phyloP scores from a whole-genome alignment of 2,329 filamentous ascomycete species.

The Proliferodiscus dingleyae region DNA sequence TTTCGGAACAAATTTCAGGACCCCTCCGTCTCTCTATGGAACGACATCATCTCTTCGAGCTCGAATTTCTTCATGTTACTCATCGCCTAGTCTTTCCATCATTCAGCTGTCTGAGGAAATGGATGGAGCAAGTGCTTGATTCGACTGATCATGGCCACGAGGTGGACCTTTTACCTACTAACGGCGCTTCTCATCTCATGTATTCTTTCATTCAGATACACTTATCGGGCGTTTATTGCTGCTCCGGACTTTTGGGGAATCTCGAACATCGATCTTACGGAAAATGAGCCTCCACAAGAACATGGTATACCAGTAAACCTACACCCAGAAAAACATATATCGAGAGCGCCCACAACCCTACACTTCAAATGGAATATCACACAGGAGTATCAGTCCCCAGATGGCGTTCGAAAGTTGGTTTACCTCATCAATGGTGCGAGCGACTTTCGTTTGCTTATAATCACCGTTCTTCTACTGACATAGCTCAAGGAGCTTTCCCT shows the following conservation, averaged over 20 bases:
- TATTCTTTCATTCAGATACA: background rate
- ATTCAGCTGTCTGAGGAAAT: background rate
- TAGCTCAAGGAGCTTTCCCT: constrained; percentile 17
- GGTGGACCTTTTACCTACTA: background rate
- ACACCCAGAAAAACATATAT: constrained; percentile 38
- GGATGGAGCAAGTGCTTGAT: constrained; percentile 1
- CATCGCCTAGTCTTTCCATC: no score
- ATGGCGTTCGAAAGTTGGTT: constrained; percentile 43
- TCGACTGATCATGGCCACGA: background rate
- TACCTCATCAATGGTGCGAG: constrained; percentile 43
- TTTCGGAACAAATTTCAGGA: no score
- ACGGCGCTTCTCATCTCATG: background rate
- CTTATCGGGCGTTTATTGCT: no score
- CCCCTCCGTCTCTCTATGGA: no score
- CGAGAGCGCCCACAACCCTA: constrained; percentile 31
- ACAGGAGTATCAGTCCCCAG: constrained; percentile 34
- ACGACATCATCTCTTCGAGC: no score
- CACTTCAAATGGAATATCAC: constrained; percentile 38
- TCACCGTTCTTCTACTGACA: no score
- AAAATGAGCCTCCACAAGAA: background rate
- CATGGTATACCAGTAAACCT: constrained; percentile 18
- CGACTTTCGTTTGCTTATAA: background rate
- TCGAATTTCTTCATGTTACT: no score
- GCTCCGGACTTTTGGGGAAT: no score
- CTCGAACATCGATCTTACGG: no score